Evolutionary conservation across 768 basidiomycete species (phyloP).

Genomic region (Mycena vulgaris): DNA sequence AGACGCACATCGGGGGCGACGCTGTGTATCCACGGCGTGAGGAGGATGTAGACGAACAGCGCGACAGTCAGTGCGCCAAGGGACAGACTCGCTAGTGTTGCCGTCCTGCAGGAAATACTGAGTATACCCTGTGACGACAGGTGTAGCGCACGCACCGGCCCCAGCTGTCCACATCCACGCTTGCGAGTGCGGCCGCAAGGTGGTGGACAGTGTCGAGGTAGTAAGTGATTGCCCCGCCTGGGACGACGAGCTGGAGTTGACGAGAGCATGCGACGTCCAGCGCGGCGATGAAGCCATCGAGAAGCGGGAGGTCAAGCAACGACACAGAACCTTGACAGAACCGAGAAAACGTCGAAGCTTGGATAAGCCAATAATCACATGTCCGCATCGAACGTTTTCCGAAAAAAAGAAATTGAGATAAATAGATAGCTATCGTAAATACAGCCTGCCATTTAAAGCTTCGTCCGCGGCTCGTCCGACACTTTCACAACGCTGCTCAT

Average conservation of each 20-base stretch:
- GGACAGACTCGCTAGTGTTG: constrained; percentile 67
- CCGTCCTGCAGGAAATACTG: constrained; percentile 55
- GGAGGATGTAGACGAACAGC: constrained; percentile 81
- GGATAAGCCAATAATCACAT: background rate
- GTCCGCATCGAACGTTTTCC: background rate
- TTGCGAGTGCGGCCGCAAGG: constrained; percentile 58
- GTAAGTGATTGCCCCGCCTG: constrained; percentile 77
- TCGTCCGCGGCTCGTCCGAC: constrained; percentile 59
- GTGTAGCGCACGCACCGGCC: constrained; percentile 61
- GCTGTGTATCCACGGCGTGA: constrained; percentile 77
- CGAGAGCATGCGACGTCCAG: constrained; percentile 41
- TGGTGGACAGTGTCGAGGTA: constrained; percentile 70
- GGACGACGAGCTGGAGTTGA: constrained; percentile 70
- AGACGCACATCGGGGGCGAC: constrained; percentile 77
- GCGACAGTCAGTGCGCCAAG: constrained; percentile 73
- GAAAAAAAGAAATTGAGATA: background rate
- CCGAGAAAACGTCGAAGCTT: no score
- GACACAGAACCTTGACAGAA: no score
- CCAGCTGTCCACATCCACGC: constrained; percentile 59
- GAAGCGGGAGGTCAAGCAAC: background rate
- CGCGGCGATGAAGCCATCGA: constrained; percentile 29
- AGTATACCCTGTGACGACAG: background rate
- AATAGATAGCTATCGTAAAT: background rate
- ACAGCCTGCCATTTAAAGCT: constrained; percentile 46
- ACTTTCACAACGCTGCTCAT: constrained; percentile 70